phyloP scores from a whole-genome alignment of 345 rosid species.

The Hibiscus tridactylites region DNA sequence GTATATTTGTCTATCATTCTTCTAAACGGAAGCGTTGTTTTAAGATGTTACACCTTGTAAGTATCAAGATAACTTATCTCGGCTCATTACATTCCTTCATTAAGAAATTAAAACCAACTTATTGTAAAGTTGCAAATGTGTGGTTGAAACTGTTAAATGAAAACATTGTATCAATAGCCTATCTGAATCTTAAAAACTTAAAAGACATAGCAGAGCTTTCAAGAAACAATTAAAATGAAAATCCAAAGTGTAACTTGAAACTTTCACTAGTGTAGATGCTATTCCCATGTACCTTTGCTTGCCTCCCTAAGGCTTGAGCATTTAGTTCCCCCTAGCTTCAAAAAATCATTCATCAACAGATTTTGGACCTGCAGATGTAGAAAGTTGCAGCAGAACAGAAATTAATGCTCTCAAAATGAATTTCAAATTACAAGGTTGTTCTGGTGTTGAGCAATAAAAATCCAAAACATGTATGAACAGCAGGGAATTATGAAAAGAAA shows the following conservation, averaged over 20 bases:
- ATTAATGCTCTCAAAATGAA: neutral
- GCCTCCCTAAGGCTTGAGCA: slow-evolving; percentile 47
- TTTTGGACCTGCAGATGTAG: slow-evolving; percentile 33
- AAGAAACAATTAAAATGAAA: neutral
- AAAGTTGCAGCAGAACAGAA: neutral
- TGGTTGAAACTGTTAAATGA: neutral
- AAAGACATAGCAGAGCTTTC: neutral
- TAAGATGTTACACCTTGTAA: neutral
- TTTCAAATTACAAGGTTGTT: neutral
- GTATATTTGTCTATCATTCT: neutral
- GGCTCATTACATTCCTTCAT: slow-evolving; percentile 1
- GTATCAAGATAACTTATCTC: neutral
- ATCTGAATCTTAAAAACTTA: neutral
- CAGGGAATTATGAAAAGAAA: neutral
- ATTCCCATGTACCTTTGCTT: slow-evolving; percentile 41
- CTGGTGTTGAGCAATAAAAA: neutral
- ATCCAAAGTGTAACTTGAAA: neutral
- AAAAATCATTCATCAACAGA: slow-evolving; percentile 41
- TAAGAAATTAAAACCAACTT: neutral
- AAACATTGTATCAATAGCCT: neutral
- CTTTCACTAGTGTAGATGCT: neutral
- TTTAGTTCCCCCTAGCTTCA: slow-evolving; percentile 46
- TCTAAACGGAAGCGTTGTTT: neutral
- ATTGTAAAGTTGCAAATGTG: neutral
- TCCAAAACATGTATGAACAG: neutral